Evolutionary conservation across 2,329 filamentous ascomycete species (phyloP), one percentile per base, ranked within the genome.

Genomic region (Plectosphaerella plurivora): DNA sequence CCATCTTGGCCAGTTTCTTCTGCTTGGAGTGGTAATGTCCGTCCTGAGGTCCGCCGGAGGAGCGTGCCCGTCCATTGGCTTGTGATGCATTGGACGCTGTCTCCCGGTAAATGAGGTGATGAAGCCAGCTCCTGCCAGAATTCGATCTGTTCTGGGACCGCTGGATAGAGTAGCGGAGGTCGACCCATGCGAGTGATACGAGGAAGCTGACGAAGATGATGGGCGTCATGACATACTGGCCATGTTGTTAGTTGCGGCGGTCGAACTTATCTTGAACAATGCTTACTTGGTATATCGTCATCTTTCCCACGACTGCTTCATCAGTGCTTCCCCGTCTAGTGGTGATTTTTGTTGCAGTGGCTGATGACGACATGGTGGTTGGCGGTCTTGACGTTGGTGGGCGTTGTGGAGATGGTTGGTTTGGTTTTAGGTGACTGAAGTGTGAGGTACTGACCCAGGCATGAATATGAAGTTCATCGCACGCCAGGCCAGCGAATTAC

Each of bases 141-240:
- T 47, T 58, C 59, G 65, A 56, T 60, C 71, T 68, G 51, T 61
- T 64, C 54, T 68, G 68, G 50, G 69, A 70, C 67, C 83, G 74
- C 66, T 74, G 63, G 61, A 73, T 61, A 60, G 81, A 68, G 76
- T 82, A 73, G 53, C 74, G 74, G 49, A 77, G 70, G 69, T 88
- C 84, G 44, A 88, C 76, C 49, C 87, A 66, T 63, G 78, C 75
- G 45, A 89, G 78, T 2, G 85, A 88, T 57, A 88, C 45, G 42
- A 89, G 65, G 68, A 88, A 88, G 20, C 82, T 79, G 49, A 82
- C 71, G 64, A 88, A 81, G 57, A 83, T 75, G 55, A 88, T 59
- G 8, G 86, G 84, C 0, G 83, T 86, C 68, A 86, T 73, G 59
- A 88, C 59, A 18, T 73, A 51, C 75, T 79, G 53, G 24, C n/a